These are phyloP conservation scores for Lactarius evosmus DNA, from an alignment of 768 basidiomycete species.

Conservation along the genomic window DNA sequence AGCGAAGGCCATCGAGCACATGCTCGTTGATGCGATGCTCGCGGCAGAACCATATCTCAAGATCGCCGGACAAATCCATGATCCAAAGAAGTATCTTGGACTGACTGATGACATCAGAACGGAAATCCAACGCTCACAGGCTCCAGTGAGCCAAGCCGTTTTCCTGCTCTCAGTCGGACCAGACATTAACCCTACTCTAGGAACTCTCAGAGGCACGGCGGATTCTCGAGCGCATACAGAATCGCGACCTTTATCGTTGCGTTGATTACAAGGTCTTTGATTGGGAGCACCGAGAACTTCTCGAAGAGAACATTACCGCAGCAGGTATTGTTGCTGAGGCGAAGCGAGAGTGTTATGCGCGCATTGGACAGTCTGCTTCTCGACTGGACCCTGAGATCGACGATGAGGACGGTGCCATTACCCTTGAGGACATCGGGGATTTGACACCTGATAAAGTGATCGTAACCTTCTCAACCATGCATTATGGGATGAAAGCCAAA, in stretches of 20 bases:
- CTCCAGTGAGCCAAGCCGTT: conserved; percentile 40
- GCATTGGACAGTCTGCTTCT: background rate
- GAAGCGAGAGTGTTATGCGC: conserved; percentile 22
- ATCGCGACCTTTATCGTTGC: conserved; percentile 62
- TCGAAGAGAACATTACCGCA: conserved; percentile 37
- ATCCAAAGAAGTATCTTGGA: conserved; percentile 58
- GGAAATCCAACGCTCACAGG: conserved; percentile 53
- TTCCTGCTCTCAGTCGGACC: background rate
- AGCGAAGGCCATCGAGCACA: conserved; percentile 79
- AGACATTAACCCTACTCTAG: conserved; percentile 37
- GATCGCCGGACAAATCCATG: conserved; percentile 52
- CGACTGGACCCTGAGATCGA: conserved; percentile 7
- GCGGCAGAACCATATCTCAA: conserved; percentile 62
- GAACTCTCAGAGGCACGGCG: conserved; percentile 54
- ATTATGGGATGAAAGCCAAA: conserved; percentile 69
- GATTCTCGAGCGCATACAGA: conserved; percentile 59
- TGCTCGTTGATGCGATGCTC: conserved; percentile 79
- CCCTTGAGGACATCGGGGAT: conserved; percentile 33
- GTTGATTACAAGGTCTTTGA: conserved; percentile 63
- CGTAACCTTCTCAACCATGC: conserved; percentile 62
- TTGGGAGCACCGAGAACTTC: conserved; percentile 33
- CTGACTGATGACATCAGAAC: conserved; percentile 68
- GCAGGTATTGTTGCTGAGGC: conserved; percentile 36
- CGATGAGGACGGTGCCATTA: conserved; percentile 21
- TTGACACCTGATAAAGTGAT: conserved; percentile 53